Evolutionary conservation across 306 rosid genomes (phyloP), one percentile per base, ranked within the genome.

Genomic region (Vicia villosa): DNA sequence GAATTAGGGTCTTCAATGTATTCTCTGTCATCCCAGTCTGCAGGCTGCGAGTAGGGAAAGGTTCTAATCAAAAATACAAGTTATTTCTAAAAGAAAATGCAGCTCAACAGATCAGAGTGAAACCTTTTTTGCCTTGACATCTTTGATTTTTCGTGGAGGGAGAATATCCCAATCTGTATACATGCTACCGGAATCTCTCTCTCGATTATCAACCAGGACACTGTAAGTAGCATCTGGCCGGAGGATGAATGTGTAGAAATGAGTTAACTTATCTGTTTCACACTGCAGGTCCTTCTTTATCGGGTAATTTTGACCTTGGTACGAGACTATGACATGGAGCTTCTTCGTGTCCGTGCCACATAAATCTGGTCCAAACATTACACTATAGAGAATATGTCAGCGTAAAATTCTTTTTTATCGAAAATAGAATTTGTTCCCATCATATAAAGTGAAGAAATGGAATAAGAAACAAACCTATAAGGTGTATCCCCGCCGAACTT

Each of bases 401-500:
- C 52, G 5, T 4, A 73, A 26, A 30, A 62, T 52, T 42, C 66
- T 28, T 49, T 15, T 69, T 41, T 20, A 14, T 24, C 10, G 37
- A 51, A 41, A 51, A 63, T 13, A 43, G 14, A 12, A 43, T 41
- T 4, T 59, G 19, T 24, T 54, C 74, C 66, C 20, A 15, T 28
- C 52, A 51, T 37, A 20, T 37, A 63, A 66, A 59, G 63, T 17
- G 65, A 34, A 68, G 45, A 52, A 8, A 36, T 34, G 60, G 59
- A 69, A 63, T 42, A 49, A 75, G 66, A 60, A 73, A 77, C 87
- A 60, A 10, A 94, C 99, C 96, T 91, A 72, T 94, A 91, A 5
- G 99, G 99, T 30, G 97, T 94, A 74, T 94, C 99, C n/a, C 97
- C 99, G 0, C 99, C 96, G 56, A 83, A 94, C 79, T 91, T 94